Conservation (phyloP, 192 early-diverging fungal species). For the Polychytrium aggregatum region DNA sequence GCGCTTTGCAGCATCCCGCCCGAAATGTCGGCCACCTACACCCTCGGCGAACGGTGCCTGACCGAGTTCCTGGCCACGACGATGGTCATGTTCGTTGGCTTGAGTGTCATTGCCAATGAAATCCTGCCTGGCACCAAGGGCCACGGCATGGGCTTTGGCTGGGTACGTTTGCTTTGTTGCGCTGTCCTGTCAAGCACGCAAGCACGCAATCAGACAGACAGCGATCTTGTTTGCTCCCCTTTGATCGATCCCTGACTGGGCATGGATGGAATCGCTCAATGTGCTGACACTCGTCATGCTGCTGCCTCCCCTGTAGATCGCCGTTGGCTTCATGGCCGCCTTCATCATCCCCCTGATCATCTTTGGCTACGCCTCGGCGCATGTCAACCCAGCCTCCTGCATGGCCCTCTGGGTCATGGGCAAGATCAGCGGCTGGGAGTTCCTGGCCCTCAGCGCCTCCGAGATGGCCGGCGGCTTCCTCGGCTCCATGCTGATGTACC, state of each 20-base stretch:
- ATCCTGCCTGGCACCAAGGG: slow-evolving; percentile 17
- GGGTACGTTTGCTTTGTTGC: slow-evolving; percentile 1
- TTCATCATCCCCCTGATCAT: slow-evolving; percentile 4
- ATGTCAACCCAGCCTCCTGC: slow-evolving; percentile 14
- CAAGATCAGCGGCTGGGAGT: slow-evolving; percentile 4
- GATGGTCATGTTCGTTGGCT: slow-evolving; percentile 7
- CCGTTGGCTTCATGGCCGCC: not conserved
- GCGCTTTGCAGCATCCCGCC: no score
- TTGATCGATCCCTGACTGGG: no score
- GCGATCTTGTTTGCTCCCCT: no score
- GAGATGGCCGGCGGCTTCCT: slow-evolving; percentile 14
- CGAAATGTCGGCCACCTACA: slow-evolving; percentile 1
- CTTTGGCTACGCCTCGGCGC: slow-evolving; percentile 15
- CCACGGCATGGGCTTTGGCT: slow-evolving; percentile 17
- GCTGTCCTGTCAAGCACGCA: not conserved
- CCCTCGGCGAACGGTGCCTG: slow-evolving; percentile 8
- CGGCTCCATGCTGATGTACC: slow-evolving; percentile 9
- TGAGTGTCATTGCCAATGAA: slow-evolving; percentile 15
- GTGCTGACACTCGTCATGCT: no score
- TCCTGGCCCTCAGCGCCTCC: slow-evolving; percentile 10
- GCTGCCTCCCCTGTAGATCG: no score
- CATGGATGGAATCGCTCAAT: no score
- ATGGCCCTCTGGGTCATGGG: slow-evolving; percentile 11
- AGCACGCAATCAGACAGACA: not conserved
- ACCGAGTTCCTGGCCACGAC: slow-evolving; percentile 18